A percentile compares a stretch with the other conserved stretches of the same genome.
Evolutionary conservation across 306 rosid species (phyloP).

Genomic region (Ormosia emarginata): DNA sequence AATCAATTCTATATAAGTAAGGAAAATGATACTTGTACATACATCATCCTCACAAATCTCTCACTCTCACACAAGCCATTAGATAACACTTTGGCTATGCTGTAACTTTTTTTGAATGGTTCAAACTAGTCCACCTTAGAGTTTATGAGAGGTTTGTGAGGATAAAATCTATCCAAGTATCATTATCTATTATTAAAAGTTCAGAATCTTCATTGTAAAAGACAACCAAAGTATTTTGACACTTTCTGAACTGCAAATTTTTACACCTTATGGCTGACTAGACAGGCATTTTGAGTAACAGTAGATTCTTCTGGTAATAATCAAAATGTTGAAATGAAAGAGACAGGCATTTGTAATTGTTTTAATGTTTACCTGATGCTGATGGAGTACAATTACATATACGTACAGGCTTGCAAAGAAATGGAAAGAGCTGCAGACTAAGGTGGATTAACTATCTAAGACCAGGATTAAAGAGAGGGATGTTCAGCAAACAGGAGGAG

Average conservation of each 20-base stretch:
- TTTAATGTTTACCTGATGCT: background rate
- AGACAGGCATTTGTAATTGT: background rate
- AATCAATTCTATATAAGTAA: background rate
- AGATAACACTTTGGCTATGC: no score
- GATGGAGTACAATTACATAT: constrained; percentile 3
- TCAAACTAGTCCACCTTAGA: background rate
- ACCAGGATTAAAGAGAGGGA: constrained; percentile 88
- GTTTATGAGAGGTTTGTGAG: background rate
- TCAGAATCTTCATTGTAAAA: background rate
- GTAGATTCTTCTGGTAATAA: background rate
- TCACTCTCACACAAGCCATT: background rate
- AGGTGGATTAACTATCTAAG: constrained; percentile 95
- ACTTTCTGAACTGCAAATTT: background rate
- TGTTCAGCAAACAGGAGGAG: constrained; percentile 76
- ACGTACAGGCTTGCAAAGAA: constrained; percentile 75
- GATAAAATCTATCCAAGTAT: background rate
- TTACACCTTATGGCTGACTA: background rate
- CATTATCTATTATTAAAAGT: background rate
- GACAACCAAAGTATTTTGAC: background rate
- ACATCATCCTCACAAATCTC: background rate
- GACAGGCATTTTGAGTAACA: background rate
- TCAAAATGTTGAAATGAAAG: constrained; percentile 6
- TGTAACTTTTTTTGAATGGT: no score
- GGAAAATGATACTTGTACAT: background rate
- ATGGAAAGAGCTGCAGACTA: constrained; percentile 94